Evolutionary conservation across 805 yeast species (phyloP).

Genomic region (Saccharomycopsis microspora): DNA sequence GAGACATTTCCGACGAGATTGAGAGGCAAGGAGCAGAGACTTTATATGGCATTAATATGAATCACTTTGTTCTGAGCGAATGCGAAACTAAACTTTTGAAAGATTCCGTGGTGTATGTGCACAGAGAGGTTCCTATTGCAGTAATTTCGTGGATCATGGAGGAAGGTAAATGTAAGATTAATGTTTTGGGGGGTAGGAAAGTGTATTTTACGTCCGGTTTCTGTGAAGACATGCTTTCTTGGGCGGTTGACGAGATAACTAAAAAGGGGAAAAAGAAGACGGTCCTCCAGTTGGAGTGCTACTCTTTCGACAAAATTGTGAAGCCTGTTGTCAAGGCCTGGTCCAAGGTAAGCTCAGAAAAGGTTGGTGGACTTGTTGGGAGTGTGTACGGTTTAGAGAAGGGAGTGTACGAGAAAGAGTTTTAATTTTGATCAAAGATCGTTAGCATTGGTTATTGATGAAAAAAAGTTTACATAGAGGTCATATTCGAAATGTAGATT

Average conservation of each 20-base stretch:
- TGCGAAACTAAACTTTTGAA: neutral
- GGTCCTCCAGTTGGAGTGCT: neutral
- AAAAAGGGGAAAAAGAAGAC: neutral
- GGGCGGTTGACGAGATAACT: slow-evolving; percentile 36
- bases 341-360: neutral
- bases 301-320: neutral
- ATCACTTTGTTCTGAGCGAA: slow-evolving; percentile 28
- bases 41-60: slow-evolving; percentile 41
- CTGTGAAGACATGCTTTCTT: slow-evolving; percentile 48
- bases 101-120: slow-evolving; percentile 42
- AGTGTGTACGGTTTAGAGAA: neutral
- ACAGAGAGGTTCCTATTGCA: slow-evolving; percentile 67
- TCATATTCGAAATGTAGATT: too few relatives aligned
- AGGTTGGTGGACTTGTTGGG: neutral
- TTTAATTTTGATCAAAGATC: neutral
- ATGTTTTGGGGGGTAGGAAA: slow-evolving; percentile 52
- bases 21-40: slow-evolving; percentile 23
- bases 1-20: slow-evolving; percentile 25
- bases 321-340: neutral
- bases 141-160: slow-evolving; percentile 41
- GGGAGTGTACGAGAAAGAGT: neutral
- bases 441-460: too few relatives aligned
- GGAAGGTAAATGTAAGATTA: slow-evolving; percentile 25
- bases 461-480: too few relatives aligned
- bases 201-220: slow-evolving; percentile 59